These are phyloP conservation scores for Sporothrix brasiliensis DNA, from an alignment of 2,329 filamentous ascomycete species.

Conservation along the genomic window DNA sequence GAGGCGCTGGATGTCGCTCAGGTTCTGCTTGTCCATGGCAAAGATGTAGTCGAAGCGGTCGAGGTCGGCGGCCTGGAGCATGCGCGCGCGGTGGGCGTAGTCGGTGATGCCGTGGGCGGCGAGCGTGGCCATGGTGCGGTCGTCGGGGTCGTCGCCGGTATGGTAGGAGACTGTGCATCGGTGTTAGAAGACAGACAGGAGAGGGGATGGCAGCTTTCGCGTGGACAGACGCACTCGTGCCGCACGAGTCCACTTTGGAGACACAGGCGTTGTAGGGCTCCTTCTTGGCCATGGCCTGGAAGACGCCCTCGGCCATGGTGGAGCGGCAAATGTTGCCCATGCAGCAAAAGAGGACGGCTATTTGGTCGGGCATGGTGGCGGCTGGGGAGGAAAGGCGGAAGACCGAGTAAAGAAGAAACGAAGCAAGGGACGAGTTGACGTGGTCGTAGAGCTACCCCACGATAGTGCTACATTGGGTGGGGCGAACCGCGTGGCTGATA, in stretches of 20 bases:
- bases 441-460: neutral
- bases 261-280: constrained; percentile 63
- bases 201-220: neutral
- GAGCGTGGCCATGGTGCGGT: constrained; percentile 80
- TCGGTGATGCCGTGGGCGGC: constrained; percentile 71
- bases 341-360: constrained; percentile 91
- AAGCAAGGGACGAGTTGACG: neutral
- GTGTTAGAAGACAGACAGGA: no score
- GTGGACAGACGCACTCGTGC: constrained; percentile 56
- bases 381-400: neutral
- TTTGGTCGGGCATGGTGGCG: constrained; percentile 39
- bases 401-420: neutral
- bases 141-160: constrained; percentile 72
- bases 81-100: constrained; percentile 76
- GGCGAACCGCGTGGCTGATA: neutral
- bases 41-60: constrained; percentile 88
- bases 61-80: constrained; percentile 71
- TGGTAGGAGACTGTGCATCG: constrained; percentile 72
- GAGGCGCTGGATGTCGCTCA: constrained; percentile 68
- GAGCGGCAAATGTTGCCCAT: constrained; percentile 94
- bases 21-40: constrained; percentile 87
- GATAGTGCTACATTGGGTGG: constrained; percentile 4
- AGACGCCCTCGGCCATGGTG: constrained; percentile 95
- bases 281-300: constrained; percentile 69
- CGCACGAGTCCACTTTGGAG: constrained; percentile 78